A percentile compares a stretch with the other conserved stretches of the same genome.
phyloP scores from a whole-genome alignment of 352 stramenopile species.

The Phytophthora hibernalis region DNA sequence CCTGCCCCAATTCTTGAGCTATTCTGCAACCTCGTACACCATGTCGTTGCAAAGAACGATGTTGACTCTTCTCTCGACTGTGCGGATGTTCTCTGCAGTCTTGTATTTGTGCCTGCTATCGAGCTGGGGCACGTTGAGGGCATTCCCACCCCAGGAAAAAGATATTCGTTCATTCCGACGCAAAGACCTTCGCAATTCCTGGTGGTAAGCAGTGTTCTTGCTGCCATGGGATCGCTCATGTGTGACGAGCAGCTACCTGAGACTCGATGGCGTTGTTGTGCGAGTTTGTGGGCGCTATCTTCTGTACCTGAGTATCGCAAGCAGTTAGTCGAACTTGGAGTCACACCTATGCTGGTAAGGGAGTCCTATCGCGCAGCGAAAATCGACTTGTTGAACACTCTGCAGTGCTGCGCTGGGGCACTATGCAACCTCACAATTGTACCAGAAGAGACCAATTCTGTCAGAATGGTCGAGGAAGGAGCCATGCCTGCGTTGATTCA shows the following conservation, averaged over 20 bases:
- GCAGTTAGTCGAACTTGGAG: slow-evolving; percentile 56
- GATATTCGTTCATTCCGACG: slow-evolving; percentile 3
- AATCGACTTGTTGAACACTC: slow-evolving; percentile 36
- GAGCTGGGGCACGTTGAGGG: slow-evolving; percentile 5
- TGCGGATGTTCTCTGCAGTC: slow-evolving; percentile 66
- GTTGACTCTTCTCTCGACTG: slow-evolving; percentile 61
- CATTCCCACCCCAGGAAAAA: neutral
- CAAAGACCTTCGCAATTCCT: slow-evolving; percentile 35
- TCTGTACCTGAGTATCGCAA: slow-evolving; percentile 49
- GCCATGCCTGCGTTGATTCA: slow-evolving; percentile 73
- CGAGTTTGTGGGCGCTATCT: slow-evolving; percentile 66
- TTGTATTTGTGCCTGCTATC: slow-evolving; percentile 43
- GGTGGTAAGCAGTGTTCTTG: slow-evolving; percentile 42
- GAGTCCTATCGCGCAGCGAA: slow-evolving; percentile 44
- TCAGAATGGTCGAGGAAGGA: slow-evolving; percentile 68
- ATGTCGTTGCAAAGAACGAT: slow-evolving; percentile 37
- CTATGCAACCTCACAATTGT: slow-evolving; percentile 71
- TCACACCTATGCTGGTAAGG: slow-evolving; percentile 53
- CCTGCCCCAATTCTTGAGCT: slow-evolving; percentile 43
- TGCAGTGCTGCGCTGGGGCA: slow-evolving; percentile 67
- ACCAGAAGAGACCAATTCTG: slow-evolving; percentile 40
- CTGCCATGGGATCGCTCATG: slow-evolving; percentile 51
- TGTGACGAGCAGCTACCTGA: slow-evolving; percentile 45
- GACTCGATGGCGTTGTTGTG: slow-evolving; percentile 67
- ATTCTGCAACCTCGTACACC: slow-evolving; percentile 53